These are phyloP conservation scores for Trichocomaceae sp. DNA, from an alignment of 2,329 filamentous ascomycete genomes.

Conservation along the genomic window DNA sequence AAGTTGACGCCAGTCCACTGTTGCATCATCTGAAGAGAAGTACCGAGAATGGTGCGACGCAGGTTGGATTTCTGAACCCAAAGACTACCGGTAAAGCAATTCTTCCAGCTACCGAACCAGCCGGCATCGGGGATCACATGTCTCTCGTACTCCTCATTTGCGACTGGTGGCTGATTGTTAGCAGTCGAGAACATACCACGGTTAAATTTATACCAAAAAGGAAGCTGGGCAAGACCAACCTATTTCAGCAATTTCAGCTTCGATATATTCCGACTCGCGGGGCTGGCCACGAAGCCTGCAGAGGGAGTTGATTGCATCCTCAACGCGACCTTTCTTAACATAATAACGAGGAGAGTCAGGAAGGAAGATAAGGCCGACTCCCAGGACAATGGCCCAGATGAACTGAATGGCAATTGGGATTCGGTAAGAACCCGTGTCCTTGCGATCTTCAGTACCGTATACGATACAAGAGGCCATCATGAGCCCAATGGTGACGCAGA, in stretches of 20 bases:
- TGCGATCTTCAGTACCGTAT: constrained; percentile 60
- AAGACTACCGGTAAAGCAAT: constrained; percentile 54
- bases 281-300: constrained; percentile 68
- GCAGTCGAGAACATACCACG: neutral
- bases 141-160: constrained; percentile 82
- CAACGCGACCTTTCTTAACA: constrained; percentile 68
- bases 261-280: constrained; percentile 64
- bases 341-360: constrained; percentile 83
- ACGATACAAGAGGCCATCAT: constrained; percentile 67
- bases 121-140: constrained; percentile 57
- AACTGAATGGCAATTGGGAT: constrained; percentile 78
- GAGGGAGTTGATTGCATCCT: constrained; percentile 57
- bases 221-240: neutral
- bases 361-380: constrained; percentile 62
- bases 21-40: constrained; percentile 73
- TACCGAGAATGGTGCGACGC: constrained; percentile 64
- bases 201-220: neutral
- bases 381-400: constrained; percentile 71
- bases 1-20: constrained; percentile 85
- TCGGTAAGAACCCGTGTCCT: constrained; percentile 63
- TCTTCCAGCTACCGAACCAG: constrained; percentile 63
- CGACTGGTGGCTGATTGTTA: constrained; percentile 41
- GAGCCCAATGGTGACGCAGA: constrained; percentile 74
- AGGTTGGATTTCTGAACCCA: constrained; percentile 50
- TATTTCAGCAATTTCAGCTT: constrained; percentile 74